These are phyloP conservation scores for Euphorbia schlechtendalii DNA, from an alignment of 441 rosid genomes.

Conservation along the genomic window DNA sequence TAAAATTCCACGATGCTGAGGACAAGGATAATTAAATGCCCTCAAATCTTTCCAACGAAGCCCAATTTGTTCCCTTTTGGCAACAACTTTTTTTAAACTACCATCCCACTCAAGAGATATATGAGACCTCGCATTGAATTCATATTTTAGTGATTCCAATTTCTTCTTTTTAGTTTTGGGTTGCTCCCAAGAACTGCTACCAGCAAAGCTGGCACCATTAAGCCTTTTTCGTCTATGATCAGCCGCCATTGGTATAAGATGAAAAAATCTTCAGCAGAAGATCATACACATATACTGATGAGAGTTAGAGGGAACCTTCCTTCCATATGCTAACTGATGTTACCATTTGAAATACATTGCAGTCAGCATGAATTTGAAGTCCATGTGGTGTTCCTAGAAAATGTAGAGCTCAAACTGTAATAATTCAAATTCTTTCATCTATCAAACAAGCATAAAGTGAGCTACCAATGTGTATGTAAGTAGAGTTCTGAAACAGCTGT, in stretches of 20 bases:
- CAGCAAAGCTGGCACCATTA: constrained; percentile 53
- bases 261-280: constrained; percentile 20
- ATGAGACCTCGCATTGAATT: constrained; percentile 48
- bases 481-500: too few species aligned
- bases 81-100: constrained; percentile 49
- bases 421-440: too few species aligned
- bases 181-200: constrained; percentile 50
- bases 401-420: too few species aligned
- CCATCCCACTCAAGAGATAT: constrained; percentile 86
- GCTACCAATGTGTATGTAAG: too few species aligned
- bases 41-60: constrained; percentile 58
- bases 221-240: constrained; percentile 72
- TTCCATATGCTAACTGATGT: constrained; percentile 26
- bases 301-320: constrained; percentile 19
- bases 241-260: constrained; percentile 62
- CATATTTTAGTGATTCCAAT: constrained; percentile 35
- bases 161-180: constrained; percentile 64
- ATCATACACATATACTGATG: constrained; percentile 19
- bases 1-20: constrained; percentile 35
- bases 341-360: constrained; percentile 4
- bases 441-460: too few species aligned
- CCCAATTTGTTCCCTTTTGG: constrained; percentile 85
- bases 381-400: too few species aligned
- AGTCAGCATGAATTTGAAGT: too few species aligned
- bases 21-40: constrained; percentile 41